Conservation (phyloP, 2,329 filamentous ascomycete species). For the Aspergillus sp. region DNA sequence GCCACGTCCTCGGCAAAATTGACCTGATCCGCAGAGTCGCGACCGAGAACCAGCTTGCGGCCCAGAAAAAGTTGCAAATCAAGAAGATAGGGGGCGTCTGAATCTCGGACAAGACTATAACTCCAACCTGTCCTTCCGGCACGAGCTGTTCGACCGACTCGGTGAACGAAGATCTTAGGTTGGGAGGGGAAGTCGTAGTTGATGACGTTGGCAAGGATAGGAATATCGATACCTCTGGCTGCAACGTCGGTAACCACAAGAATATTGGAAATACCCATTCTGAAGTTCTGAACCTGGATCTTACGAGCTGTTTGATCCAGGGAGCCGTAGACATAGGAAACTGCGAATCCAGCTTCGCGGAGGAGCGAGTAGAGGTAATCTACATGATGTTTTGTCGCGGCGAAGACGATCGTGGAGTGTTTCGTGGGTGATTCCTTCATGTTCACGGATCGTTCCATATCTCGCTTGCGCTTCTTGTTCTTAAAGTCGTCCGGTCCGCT, state of each 20-base stretch:
- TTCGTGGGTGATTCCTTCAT: conserved; percentile 72
- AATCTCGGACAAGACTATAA: conserved; percentile 86
- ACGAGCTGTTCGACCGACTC: conserved; percentile 92
- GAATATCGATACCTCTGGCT: conserved; percentile 96
- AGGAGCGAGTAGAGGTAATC: conserved; percentile 87
- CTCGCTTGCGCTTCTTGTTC: conserved; percentile 49
- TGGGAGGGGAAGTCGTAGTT: conserved; percentile 98
- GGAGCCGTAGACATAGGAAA: conserved; percentile 92
- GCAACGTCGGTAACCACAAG: conserved; percentile 96
- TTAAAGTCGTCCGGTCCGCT: conserved; percentile 49
- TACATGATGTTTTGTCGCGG: conserved; percentile 94
- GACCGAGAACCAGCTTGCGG: conserved; percentile 75
- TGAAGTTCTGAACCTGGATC: conserved; percentile 87
- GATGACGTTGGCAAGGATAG: conserved; percentile 92
- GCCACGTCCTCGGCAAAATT: conserved; percentile 83
- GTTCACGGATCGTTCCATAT: conserved; percentile 51
- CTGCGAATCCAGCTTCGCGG: conserved; percentile 76
- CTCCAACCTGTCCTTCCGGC: conserved; percentile 91
- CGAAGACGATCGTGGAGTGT: conserved; percentile 92
- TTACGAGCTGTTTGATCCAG: conserved; percentile 92
- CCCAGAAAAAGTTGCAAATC: conserved; percentile 94
- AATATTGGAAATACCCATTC: conserved; percentile 80
- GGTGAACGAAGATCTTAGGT: conserved; percentile 93
- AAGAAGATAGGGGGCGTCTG: conserved; percentile 86
- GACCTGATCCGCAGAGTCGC: conserved; percentile 56